Base-by-base conservation (phyloP, 2,329 filamentous ascomycete genomes). In the Epichloe baconii region DNA sequence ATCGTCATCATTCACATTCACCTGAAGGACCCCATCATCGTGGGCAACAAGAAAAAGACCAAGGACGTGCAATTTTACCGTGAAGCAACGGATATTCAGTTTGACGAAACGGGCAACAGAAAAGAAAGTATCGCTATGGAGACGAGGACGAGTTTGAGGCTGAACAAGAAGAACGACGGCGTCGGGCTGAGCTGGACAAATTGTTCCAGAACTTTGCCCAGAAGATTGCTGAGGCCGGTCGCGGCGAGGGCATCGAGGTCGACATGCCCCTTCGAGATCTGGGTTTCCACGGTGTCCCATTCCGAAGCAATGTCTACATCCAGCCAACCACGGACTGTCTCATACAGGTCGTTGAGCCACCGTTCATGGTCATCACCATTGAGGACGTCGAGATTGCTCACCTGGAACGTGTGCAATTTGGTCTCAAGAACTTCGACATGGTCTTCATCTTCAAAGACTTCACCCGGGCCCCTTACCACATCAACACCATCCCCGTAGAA, bases 381-480 rank as follows among this genome's bases (percentile, higher is more conserved):
- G 89, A 91, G 48, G 93, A 98, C 62, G 93, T 98, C 57, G 93
- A 98, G 68, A 80, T 97, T 59, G 93, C 93, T 15, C 93, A 98
- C 70, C 74, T 98, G 53, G 93, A 98, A 68, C 87, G 91, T 72
- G 93, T 98, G 17, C 77, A 91, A 70, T 98, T 98, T 62, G 94
- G 93, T 36, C 77, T 98, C 55, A 96, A 97, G 76, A 98, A 98
- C 69, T 98, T 98, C 67, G 93, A 98, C 69, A 82, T 98, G 68
- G 93, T 98, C 19, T 90, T 97, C 63, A 87, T 98, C 38, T 97
- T 95, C 76, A 97, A 97, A 64, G 93, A 98, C 71, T 97, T 95
- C 69, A 81, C 86, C 50, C 82, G 90, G n/a, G 70, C 88, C 3
- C 91, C 91, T 1, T 86, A 85, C 52, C 93, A 98, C 67, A 85